Conservation (phyloP, 2,329 filamentous ascomycete species). For the Fusarium xyrophilum region DNA sequence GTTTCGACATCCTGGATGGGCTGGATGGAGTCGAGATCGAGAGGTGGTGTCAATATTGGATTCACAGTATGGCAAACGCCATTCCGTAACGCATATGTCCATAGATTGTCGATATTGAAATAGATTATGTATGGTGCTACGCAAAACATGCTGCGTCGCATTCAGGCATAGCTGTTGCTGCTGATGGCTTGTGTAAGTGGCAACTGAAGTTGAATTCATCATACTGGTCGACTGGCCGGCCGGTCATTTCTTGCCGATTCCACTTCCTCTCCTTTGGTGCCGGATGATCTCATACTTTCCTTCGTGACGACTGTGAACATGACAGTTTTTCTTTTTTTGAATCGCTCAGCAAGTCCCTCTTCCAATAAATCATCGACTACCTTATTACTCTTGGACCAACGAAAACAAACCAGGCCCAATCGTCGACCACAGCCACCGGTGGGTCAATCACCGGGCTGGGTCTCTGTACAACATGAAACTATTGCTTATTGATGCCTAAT, state of each 20-base stretch:
- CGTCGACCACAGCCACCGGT: background rate
- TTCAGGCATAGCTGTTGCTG: background rate
- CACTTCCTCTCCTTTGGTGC: background rate
- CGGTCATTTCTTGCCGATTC: background rate
- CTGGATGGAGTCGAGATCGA: conserved; percentile 49
- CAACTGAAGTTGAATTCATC: conserved; percentile 13
- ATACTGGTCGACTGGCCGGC: background rate
- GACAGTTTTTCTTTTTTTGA: background rate
- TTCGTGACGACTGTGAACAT: background rate
- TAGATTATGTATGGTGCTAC: no score
- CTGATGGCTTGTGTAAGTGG: conserved; percentile 5
- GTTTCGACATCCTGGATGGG: conserved; percentile 47
- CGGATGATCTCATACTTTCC: background rate
- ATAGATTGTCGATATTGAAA: background rate
- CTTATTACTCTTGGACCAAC: background rate
- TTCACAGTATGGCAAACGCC: no score
- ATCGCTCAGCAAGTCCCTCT: background rate
- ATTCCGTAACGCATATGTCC: background rate
- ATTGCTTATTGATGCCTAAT: conserved; percentile 15
- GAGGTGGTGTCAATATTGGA: conserved; percentile 47
- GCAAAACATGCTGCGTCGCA: background rate
- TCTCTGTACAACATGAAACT: conserved; percentile 8
- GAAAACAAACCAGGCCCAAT: background rate
- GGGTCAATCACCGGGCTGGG: conserved; percentile 2
- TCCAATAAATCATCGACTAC: background rate